Evolutionary conservation across 2,329 filamentous ascomycete genomes (phyloP), one percentile per base, ranked within the genome.

Genomic region (Nemania bipapillata): DNA sequence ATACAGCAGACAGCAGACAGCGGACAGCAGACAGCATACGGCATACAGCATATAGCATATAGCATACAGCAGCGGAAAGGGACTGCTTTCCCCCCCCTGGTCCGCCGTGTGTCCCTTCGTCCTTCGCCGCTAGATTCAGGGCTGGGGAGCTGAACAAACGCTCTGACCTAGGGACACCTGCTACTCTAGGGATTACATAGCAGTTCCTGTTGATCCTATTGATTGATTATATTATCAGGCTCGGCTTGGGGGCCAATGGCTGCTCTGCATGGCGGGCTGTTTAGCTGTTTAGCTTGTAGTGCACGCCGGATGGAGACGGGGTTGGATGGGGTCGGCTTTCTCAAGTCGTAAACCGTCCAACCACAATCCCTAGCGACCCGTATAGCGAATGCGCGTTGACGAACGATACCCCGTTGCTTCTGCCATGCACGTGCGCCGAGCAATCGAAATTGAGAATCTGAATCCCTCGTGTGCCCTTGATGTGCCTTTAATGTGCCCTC

Each of bases 331-430:
- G 72, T 72, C 72, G 73, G 67, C 68, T 42, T 54, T 63, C 55
- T 54, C 4, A 28, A 57, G 64, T 80, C 81, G 81, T 83, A 83
- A 80, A 77, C 68, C 66, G 76, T 81, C 81, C 81, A 82, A 83
- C 80, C 81, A 82, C 58, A 77, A 75, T 64, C 63, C 40, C 53
- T 49, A 61, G 62, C 32, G 58, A 60, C 65, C 68, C 42, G 68
- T 61, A 62, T 53, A 60, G 57, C 57, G 50, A 65, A 58, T 42
- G 63, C 64, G 56, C 63, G 49, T 57, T 12, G 58, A 37, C 42
- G 56, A 60, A 20, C 50, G 45, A 61, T 53, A 20, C 4, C 63
- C 20, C 58, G 63, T 53, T 28, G 37, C 58, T 20, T 56, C 54
- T 35, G 24, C 35, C 40, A 59, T 37, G 37, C 47, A 30, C 40